Base-by-base conservation (phyloP, 192 early-diverging fungal genomes). In the Gigaspora rosea region DNA sequence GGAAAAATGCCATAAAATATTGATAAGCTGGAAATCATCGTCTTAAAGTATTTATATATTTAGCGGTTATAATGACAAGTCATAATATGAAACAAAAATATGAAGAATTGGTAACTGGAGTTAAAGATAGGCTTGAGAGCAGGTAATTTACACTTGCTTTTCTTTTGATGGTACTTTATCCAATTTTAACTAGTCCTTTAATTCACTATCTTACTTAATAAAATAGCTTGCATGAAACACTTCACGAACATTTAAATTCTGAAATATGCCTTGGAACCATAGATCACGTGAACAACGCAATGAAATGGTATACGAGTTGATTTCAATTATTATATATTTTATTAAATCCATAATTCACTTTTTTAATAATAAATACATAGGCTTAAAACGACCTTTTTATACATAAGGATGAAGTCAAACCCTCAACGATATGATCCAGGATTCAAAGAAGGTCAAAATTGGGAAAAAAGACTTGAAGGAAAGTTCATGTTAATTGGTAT, bases 241-340 rank as follows among this genome's bases (percentile, higher is more conserved):
- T 94, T 61, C 88, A 88, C 64, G 92, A 94, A 76, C 90, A 94
- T 82, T 76, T 94, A n/a, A 90, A 92, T 84, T 88, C 92, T 16
- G 91, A 93, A 75, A 86, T 92, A 47, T 88, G 83, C 22, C 71
- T 91, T 9, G 88, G 87, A 12, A 86, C 89, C 10, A 88, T 94
- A 56, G 32, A 36, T 57, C 84, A 83, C 65, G 49, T 82, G 3
- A 65, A 80, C 22, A 70, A 76, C 32, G 87, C 83, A 22, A 83
- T 90, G 35, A 73, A 85, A 76, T 93, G 92, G 91, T 88, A 71
- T 5, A 9, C 33, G 18, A 22, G 3, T 27, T 27, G 27, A 27
- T 72, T 58, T 48, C 18, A 10, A 8, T 67, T 13, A 70, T 41
- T 0, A 41, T n/a, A n/a, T n/a, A n/a, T n/a, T n/a, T 41, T 41